phyloP scores from a whole-genome alignment of 345 rosid genomes.

The Eutrema japonicum region DNA sequence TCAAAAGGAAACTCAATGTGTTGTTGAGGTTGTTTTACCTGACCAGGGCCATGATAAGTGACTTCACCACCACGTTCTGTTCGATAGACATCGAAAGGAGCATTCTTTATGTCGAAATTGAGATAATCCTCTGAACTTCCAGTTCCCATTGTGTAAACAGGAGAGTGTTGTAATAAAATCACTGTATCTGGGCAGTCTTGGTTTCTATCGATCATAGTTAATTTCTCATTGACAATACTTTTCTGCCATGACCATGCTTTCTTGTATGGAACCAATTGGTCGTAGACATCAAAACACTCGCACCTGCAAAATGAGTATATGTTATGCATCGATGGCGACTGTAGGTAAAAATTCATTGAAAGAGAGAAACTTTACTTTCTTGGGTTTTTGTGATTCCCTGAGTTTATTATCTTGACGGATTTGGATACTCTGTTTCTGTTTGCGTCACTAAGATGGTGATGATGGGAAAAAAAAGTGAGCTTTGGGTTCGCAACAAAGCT shows the following conservation, averaged over 20 bases:
- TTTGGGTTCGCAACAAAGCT: constrained; percentile 1
- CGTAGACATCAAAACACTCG: constrained; percentile 65
- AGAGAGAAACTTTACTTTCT: constrained; percentile 26
- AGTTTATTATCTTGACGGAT: constrained; percentile 25
- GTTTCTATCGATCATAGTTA: constrained; percentile 47
- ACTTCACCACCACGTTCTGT: constrained; percentile 94
- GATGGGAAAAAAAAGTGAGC: constrained; percentile 6
- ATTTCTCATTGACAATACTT: constrained; percentile 58
- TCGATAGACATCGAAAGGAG: constrained; percentile 71
- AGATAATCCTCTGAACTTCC: constrained; percentile 63
- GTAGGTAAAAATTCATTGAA: too few species aligned
- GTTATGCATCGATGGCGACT: too few species aligned
- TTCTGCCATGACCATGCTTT: constrained; percentile 85
- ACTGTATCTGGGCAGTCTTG: constrained; percentile 66
- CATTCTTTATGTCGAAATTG: constrained; percentile 59
- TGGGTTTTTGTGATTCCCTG: constrained; percentile 21
- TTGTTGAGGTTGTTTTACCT: constrained; percentile 48
- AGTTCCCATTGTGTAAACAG: constrained; percentile 79
- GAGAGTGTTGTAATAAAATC: constrained; percentile 65
- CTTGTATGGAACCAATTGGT: constrained; percentile 59
- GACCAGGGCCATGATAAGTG: constrained; percentile 91
- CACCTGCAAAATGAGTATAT: constrained; percentile 50
- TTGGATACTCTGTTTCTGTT: constrained; percentile 7
- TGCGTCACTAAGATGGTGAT: constrained; percentile 14
- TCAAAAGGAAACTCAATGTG: neutral